A percentile compares a stretch with the other conserved stretches of the same genome.
These are phyloP conservation scores for Scleromitrula shiraiana DNA, from an alignment of 2,329 filamentous ascomycete species.

Conservation along the genomic window DNA sequence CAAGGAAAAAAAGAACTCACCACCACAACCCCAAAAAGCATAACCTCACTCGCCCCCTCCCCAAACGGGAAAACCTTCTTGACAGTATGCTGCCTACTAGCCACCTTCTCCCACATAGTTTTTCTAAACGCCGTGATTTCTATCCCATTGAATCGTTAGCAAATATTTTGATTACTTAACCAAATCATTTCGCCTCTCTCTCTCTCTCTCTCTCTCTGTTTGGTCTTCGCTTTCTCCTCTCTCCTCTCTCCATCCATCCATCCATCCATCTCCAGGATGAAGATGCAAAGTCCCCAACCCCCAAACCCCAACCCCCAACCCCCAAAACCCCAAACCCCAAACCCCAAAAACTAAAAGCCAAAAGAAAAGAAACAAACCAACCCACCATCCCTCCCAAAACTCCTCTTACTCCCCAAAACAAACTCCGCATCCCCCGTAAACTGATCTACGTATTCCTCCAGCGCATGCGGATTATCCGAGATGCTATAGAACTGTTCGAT, in stretches of 20 bases:
- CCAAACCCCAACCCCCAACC: not conserved
- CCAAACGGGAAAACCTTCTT: constrained; percentile 44
- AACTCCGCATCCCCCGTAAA: not conserved
- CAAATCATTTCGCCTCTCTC: not conserved
- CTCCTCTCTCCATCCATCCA: no score
- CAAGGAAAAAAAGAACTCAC: not conserved
- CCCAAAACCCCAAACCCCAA: not conserved
- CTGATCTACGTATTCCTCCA: constrained; percentile 38
- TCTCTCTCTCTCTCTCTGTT: not conserved
- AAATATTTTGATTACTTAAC: not conserved
- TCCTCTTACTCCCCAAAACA: not conserved
- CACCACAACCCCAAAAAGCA: constrained; percentile 45
- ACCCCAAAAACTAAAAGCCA: no score
- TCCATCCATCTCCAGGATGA: no score
- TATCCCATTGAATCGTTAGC: constrained; percentile 17
- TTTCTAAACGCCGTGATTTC: constrained; percentile 44
- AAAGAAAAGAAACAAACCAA: constrained; percentile 25
- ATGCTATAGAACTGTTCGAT: constrained; percentile 62
- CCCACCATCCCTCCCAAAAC: not conserved
- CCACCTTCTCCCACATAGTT: constrained; percentile 45
- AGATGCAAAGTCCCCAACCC: no score
- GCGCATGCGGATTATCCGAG: constrained; percentile 37
- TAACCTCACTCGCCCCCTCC: constrained; percentile 38
- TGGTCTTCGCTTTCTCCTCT: no score
- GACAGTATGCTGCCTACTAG: constrained; percentile 37